Evolutionary conservation across 768 basidiomycete genomes (phyloP).

Genomic region (Phlebiopsis flavidoalba): DNA sequence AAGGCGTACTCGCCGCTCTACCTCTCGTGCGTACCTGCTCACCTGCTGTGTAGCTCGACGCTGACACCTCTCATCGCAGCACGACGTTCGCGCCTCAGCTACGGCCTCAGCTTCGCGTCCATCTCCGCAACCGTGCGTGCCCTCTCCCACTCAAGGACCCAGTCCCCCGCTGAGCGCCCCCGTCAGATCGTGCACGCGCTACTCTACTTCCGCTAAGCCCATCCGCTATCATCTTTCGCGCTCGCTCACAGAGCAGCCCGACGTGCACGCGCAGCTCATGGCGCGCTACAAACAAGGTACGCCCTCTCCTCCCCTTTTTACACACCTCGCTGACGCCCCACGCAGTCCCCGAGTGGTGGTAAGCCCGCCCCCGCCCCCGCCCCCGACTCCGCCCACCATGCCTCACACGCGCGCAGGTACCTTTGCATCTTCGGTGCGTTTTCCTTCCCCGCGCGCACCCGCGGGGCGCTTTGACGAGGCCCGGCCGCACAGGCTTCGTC

Average conservation of each 20-base stretch:
- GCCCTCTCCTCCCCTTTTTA: background rate
- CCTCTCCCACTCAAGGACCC: background rate
- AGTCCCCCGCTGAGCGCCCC: background rate
- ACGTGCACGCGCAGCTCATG: conserved; percentile 47
- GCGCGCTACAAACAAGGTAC: conserved; percentile 20
- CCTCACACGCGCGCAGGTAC: conserved; percentile 22
- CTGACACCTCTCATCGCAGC: conserved; percentile 31
- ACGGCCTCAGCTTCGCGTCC: conserved; percentile 39
- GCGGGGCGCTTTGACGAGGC: background rate
- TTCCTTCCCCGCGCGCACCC: background rate
- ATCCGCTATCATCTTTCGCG: conserved; percentile 35
- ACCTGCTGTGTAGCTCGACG: background rate
- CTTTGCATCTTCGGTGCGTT: conserved; percentile 30
- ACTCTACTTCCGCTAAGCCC: conserved; percentile 38
- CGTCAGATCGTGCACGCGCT: conserved; percentile 33
- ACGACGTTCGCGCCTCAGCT: conserved; percentile 35
- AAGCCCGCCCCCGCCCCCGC: background rate
- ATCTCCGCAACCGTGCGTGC: conserved; percentile 34
- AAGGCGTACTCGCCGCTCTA: conserved; percentile 41
- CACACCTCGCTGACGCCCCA: background rate
- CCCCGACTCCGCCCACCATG: background rate
- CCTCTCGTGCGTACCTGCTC: conserved; percentile 25
- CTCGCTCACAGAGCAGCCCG: conserved; percentile 41
- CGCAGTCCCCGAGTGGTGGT: conserved; percentile 49
- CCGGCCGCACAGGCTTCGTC: conserved; percentile 27